Percentiles rank a stretch among this genome's conserved stretches.
Evolutionary conservation across 2,329 filamentous ascomycete genomes (phyloP).

Genomic region (Colletotrichum brevisporum): DNA sequence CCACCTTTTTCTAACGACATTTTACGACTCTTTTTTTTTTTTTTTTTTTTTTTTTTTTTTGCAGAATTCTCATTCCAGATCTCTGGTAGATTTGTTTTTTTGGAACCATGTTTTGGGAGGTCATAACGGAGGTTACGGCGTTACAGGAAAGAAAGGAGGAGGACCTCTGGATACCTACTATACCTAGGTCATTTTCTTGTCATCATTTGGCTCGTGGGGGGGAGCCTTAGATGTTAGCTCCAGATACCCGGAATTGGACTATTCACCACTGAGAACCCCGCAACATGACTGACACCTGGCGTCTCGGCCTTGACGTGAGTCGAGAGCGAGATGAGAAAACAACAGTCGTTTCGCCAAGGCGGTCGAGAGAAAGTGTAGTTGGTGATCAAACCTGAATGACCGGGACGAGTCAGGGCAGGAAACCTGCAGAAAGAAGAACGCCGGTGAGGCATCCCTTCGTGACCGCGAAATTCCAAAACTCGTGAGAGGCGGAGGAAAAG

Average conservation of each 20-base stretch:
- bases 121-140: slow-evolving; percentile 14
- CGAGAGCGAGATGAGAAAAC: background rate
- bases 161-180: background rate
- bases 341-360: slow-evolving; percentile 24
- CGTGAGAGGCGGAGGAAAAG: background rate
- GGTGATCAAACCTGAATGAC: slow-evolving; percentile 15
- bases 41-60: background rate
- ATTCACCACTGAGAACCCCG: background rate
- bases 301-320: background rate
- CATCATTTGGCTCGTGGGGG: slow-evolving; percentile 7
- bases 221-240: slow-evolving; percentile 7
- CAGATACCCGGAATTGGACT: slow-evolving; percentile 34
- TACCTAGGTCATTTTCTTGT: slow-evolving; percentile 3
- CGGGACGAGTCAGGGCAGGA: slow-evolving; percentile 1
- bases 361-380: background rate
- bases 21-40: background rate
- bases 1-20: slow-evolving; percentile 9
- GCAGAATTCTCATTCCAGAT: slow-evolving; percentile 22
- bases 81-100: slow-evolving; percentile 27
- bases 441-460: background rate
- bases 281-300: slow-evolving; percentile 1
- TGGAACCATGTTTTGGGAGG: background rate
- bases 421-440: slow-evolving; percentile 3
- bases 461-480: background rate
- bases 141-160: slow-evolving; percentile 2